These are phyloP conservation scores for Trametes sanguinea DNA, from an alignment of 768 basidiomycete species.

Conservation along the genomic window DNA sequence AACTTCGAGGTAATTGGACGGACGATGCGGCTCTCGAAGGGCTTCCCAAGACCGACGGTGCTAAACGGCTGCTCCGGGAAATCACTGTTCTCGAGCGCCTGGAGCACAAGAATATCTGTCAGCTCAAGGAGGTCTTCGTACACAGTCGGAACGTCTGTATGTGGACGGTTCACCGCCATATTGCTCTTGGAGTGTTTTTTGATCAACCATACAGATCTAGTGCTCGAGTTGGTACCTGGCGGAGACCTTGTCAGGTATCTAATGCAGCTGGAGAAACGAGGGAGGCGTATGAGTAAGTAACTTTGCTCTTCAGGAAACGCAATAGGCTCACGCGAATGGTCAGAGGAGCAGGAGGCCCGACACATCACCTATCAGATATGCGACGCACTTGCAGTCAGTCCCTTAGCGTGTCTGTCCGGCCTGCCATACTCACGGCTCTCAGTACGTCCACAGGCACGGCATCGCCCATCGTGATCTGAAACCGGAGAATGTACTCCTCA, in stretches of 20 bases:
- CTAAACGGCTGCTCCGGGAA: slow-evolving; percentile 60
- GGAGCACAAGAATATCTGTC: slow-evolving; percentile 81
- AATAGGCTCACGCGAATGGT: background rate
- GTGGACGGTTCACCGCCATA: slow-evolving; percentile 12
- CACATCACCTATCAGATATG: slow-evolving; percentile 84
- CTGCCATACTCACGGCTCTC: slow-evolving; percentile 44
- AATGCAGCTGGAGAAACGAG: slow-evolving; percentile 54
- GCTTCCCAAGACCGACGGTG: background rate
- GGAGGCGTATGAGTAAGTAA: slow-evolving; percentile 59
- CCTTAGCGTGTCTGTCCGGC: background rate
- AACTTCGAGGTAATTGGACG: slow-evolving; percentile 38
- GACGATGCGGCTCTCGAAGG: slow-evolving; percentile 5
- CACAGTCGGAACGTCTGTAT: slow-evolving; percentile 59
- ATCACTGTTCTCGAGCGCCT: slow-evolving; percentile 77
- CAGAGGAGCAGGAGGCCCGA: slow-evolving; percentile 56
- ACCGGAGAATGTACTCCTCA: slow-evolving; percentile 89
- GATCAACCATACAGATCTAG: slow-evolving; percentile 52
- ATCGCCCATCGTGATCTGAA: slow-evolving; percentile 94
- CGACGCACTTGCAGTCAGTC: slow-evolving; percentile 64
- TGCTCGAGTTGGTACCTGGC: slow-evolving; percentile 81
- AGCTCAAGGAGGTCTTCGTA: slow-evolving; percentile 76
- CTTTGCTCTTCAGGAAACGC: slow-evolving; percentile 50
- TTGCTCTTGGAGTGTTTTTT: too few relatives aligned
- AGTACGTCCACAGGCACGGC: slow-evolving; percentile 70
- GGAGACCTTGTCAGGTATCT: slow-evolving; percentile 87